A percentile compares a stretch with the other conserved stretches of the same genome.
Evolutionary conservation across 2,329 filamentous ascomycete genomes (phyloP).

Genomic region (Stagonosporopsis chrysanthemi): DNA sequence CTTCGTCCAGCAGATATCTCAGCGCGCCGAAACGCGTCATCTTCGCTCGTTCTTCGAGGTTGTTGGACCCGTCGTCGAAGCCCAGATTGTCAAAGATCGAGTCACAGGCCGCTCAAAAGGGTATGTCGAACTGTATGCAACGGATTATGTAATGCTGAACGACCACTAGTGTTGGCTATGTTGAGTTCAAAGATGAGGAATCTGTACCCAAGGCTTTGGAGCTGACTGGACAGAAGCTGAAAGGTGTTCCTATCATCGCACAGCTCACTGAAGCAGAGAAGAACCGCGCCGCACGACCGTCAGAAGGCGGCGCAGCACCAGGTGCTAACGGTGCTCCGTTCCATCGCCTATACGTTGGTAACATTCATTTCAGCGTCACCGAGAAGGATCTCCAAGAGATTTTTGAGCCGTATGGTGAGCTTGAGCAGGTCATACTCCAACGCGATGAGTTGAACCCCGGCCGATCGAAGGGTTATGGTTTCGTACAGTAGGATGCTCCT

Average conservation of each 20-base stretch:
- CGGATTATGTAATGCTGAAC: slow-evolving; percentile 47
- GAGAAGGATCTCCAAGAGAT: slow-evolving; percentile 95
- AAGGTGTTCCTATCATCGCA: slow-evolving; percentile 98
- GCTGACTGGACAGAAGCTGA: slow-evolving; percentile 97
- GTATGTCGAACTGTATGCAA: slow-evolving; percentile 61
- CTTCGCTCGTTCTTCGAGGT: slow-evolving; percentile 95
- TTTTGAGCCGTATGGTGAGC: slow-evolving; percentile 96
- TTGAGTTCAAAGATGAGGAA: slow-evolving; percentile 97
- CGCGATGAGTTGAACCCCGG: slow-evolving; percentile 80
- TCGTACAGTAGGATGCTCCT: slow-evolving; percentile 82
- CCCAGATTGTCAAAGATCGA: slow-evolving; percentile 97
- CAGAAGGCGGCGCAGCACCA: slow-evolving; percentile 62
- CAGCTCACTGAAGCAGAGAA: slow-evolving; percentile 99
- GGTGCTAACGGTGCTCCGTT: slow-evolving; percentile 89
- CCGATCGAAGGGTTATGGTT: slow-evolving; percentile 82
- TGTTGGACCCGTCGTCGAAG: slow-evolving; percentile 92
- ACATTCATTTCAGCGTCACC: slow-evolving; percentile 99
- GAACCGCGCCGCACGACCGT: slow-evolving; percentile 91
- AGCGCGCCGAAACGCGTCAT: slow-evolving; percentile 89
- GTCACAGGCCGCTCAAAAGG: slow-evolving; percentile 97
- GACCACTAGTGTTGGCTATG: slow-evolving; percentile 84
- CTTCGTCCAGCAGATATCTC: slow-evolving; percentile 97
- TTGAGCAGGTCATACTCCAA: slow-evolving; percentile 96
- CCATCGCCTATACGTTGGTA: slow-evolving; percentile 97
- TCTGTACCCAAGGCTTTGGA: slow-evolving; percentile 92